Percentiles rank a stretch among this genome's conserved stretches.
phyloP scores from a whole-genome alignment of 805 yeast genomes.

The Sugiyamaella americana region DNA sequence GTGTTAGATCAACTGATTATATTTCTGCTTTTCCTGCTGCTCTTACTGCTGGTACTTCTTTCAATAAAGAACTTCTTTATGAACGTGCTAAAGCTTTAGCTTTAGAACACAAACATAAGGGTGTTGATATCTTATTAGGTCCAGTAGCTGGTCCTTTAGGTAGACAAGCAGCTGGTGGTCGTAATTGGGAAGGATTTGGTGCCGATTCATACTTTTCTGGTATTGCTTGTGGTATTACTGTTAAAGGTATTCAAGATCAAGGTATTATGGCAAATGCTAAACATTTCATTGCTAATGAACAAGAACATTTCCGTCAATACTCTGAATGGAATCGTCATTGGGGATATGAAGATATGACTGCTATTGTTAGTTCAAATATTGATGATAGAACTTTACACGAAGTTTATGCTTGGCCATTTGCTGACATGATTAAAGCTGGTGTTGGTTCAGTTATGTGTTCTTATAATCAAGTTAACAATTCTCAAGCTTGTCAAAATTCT shows the following conservation, averaged over 20 bases:
- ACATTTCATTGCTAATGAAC: conserved; percentile 57
- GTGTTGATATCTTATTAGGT: conserved; percentile 50
- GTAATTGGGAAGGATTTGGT: conserved; percentile 62
- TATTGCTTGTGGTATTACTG: conserved; percentile 44
- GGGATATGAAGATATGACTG: conserved; percentile 38
- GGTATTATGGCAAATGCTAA: conserved; percentile 54
- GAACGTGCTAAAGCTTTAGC: conserved; percentile 54
- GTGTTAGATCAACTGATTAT: conserved; percentile 52
- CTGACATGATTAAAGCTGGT: conserved; percentile 55
- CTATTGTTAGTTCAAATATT: conserved; percentile 46
- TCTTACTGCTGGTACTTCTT: conserved; percentile 52
- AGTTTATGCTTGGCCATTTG: conserved; percentile 60
- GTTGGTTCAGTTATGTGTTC: conserved; percentile 59
- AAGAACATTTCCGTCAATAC: conserved; percentile 52
- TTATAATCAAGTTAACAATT: conserved; percentile 50
- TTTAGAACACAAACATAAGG: conserved; percentile 47
- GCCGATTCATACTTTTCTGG: conserved; percentile 59
- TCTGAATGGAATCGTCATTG: conserved; percentile 44
- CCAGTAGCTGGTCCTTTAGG: conserved; percentile 60
- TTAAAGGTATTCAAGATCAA: conserved; percentile 51
- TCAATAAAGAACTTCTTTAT: conserved; percentile 46
- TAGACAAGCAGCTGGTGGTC: conserved; percentile 54
- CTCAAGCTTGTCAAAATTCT: conserved; percentile 56
- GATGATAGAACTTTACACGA: conserved; percentile 61
- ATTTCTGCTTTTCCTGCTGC: conserved; percentile 55